Evolutionary conservation across 1,284 basidiomycete genomes (phyloP), one percentile per base, ranked within the genome.

Genomic region (Cutaneotrichosporon arboriforme): DNA sequence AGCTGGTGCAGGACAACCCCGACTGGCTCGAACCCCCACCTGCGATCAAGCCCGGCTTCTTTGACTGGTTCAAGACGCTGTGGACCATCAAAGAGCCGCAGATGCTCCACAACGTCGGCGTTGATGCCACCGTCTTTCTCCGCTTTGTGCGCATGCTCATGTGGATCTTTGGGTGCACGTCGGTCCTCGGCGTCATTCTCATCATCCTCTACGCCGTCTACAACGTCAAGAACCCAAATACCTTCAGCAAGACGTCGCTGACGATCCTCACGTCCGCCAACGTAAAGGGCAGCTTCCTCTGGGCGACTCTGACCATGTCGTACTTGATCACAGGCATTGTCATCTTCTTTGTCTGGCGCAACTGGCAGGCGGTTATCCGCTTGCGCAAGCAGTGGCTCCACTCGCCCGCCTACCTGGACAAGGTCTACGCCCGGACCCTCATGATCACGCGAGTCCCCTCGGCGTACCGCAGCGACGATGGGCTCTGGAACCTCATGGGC

Each of bases 111-210:
- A 91, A 93, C 70, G 82, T 97, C 65, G 94, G 80, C 70, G 83
- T 97, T 18, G 96, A 99, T 70, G 94, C 93, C 0, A 86, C 91
- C 46, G 82, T 88, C 13, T 99, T 90, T 74, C 82, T 99, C 17
- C 86, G 93, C 20, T 97, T 98, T 72, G 80, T 87, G 23, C 84
- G 91, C 57, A 84, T 99, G 78, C 81, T 88, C 67, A 84, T 91
- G 8, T 58, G 57, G 38, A 57, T 66, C 31, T 93, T 92, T 77
- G 77, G 81, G 40, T 74, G 77, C 37, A 79, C 91, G 50, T 83
- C 87, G 1, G 46, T 82, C 47, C 76, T 90, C 46, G 79, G 83
- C 40, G 88, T 87, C 62, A 83, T 78, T 15, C 78, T 91, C 35
- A 83, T 97, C 57, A 81, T 96, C 54, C 56, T 77, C 55, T 74